Conservation (phyloP, 306 rosid species). For the Corylus heterophylla region DNA sequence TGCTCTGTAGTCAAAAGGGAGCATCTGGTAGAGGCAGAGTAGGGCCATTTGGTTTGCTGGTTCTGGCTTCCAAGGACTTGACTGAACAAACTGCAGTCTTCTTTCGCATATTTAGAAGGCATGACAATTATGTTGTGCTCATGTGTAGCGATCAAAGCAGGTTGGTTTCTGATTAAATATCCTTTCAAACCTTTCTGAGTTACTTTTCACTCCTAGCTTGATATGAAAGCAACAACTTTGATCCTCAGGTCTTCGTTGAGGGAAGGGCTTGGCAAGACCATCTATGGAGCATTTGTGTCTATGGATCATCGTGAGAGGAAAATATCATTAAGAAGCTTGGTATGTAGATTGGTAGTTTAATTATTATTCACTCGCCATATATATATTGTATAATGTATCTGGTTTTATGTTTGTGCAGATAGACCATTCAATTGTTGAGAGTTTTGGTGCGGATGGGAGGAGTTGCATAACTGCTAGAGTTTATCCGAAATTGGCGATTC, state of each 20-base stretch:
- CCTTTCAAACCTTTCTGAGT: not conserved
- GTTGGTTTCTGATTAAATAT: conserved; percentile 29
- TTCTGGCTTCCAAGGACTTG: conserved; percentile 55
- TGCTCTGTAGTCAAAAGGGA: conserved; percentile 44
- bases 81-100: conserved; percentile 55
- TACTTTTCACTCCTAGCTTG: not conserved
- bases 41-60: conserved; percentile 65
- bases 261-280: conserved; percentile 48
- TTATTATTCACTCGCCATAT: not conserved
- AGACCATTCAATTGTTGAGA: conserved; percentile 70
- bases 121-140: conserved; percentile 43
- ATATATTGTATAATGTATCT: not conserved
- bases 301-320: conserved; percentile 36
- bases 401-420: conserved; percentile 46
- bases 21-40: conserved; percentile 38
- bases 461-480: conserved; percentile 65
- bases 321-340: conserved; percentile 69
- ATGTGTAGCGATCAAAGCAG: conserved; percentile 82
- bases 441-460: conserved; percentile 69
- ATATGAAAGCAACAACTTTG: not conserved
- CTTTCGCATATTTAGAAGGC: conserved; percentile 46
- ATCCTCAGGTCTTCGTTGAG: conserved; percentile 56
- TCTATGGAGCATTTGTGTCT: conserved; percentile 56
- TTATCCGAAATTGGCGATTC: conserved; percentile 57
- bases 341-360: conserved; percentile 9